Base-by-base conservation (phyloP, 2,329 filamentous ascomycete genomes). In the Apiospora hydei region DNA sequence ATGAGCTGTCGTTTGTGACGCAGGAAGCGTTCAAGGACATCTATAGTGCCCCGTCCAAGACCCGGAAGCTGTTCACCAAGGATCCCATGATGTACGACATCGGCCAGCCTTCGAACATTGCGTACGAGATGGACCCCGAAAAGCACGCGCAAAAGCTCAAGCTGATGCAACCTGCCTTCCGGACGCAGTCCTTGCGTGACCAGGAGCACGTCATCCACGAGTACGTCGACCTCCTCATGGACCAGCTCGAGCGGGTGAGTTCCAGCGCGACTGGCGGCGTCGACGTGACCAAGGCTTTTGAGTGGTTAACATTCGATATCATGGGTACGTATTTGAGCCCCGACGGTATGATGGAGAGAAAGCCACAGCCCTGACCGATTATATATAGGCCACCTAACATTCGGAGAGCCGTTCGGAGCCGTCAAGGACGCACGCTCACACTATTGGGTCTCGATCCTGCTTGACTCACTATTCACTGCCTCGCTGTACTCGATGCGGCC, bases 301-400 rank as follows among this genome's bases (percentile, higher is more conserved):
- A 77, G 53, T 77, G 75, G 76, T 71, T 78, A 8, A 76, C 73
- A 10, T 78, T 78, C 53, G 77, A 78, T 49, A 77, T 77, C 49
- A 75, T 77, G 24, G 74, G 75, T 71, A 18, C 16, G 5, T 26
- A 14, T 21, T 24, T 1, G 11, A 34, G 14, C 14, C 14, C 51
- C 8, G 8, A 26, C 7, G 21, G 10, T 30, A 34, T 38, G 16
- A 18, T n/a, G 43, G 70, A 26, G 43, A 8, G 4, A 26, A 5
- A 38, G 34, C 34, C 34, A 38, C 4, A 68, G 14, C 43, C 70
- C 69, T 6, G 67, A 47, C 10, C 18, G 30, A n/a, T 11, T 18
- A 21, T 4, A 21, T 26, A 6, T 14, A 77, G 75, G 72, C 26
- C 70, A 74, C 43, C 70, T 77, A 2, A 72, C 72, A 0, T 76